Percentiles rank a stretch among this genome's conserved stretches.
phyloP scores from a whole-genome alignment of 2,329 filamentous ascomycete genomes.

The Amesomyces nigricolor region DNA sequence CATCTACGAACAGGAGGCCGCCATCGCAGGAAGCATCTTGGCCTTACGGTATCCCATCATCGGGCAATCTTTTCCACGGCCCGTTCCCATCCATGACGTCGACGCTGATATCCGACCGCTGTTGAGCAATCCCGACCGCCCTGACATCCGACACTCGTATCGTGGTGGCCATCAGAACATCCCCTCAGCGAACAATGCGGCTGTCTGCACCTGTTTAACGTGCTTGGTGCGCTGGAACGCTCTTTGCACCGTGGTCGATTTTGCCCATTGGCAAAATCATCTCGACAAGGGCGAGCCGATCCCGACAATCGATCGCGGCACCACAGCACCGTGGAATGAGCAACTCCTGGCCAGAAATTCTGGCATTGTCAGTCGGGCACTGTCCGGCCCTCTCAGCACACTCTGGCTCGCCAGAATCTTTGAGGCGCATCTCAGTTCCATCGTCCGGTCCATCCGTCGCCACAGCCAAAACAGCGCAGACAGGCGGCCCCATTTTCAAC shows the following conservation, averaged over 20 bases:
- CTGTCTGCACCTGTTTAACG: slow-evolving; percentile 52
- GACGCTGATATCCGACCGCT: slow-evolving; percentile 34
- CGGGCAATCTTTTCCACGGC: slow-evolving; percentile 46
- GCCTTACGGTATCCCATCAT: slow-evolving; percentile 45
- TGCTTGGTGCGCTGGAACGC: slow-evolving; percentile 54
- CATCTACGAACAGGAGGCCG: slow-evolving; percentile 38
- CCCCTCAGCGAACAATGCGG: slow-evolving; percentile 37
- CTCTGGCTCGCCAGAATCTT: slow-evolving; percentile 45
- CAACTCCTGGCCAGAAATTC: slow-evolving; percentile 40
- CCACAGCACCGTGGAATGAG: slow-evolving; percentile 44
- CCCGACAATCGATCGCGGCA: slow-evolving; percentile 45
- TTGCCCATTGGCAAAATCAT: slow-evolving; percentile 49
- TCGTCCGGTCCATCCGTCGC: slow-evolving; percentile 29
- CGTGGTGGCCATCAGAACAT: slow-evolving; percentile 40
- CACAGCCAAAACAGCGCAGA: slow-evolving; percentile 47
- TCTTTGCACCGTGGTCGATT: slow-evolving; percentile 49
- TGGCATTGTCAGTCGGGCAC: slow-evolving; percentile 39
- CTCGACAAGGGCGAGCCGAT: slow-evolving; percentile 48
- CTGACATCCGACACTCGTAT: slow-evolving; percentile 28
- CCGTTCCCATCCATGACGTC: slow-evolving; percentile 39
- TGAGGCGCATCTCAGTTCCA: slow-evolving; percentile 30
- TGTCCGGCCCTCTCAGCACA: slow-evolving; percentile 33
- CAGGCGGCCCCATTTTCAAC: slow-evolving; percentile 33
- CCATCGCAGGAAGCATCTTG: slow-evolving; percentile 41
- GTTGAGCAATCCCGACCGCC: slow-evolving; percentile 38